phyloP scores from a whole-genome alignment of 768 basidiomycete genomes.

The Lactarius deliciosus region DNA sequence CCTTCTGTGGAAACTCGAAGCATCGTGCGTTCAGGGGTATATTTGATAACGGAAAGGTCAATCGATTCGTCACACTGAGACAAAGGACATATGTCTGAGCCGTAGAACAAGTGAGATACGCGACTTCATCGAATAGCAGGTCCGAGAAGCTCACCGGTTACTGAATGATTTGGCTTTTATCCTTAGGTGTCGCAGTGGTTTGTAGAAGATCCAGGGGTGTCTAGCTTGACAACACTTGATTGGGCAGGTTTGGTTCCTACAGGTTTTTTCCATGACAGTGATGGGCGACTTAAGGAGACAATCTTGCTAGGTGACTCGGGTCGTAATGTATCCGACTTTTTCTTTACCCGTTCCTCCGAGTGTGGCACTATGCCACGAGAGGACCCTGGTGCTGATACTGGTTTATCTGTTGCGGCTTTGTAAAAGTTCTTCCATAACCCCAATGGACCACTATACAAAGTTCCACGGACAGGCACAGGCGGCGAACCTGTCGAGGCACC shows the following conservation, averaged over 20 bases:
- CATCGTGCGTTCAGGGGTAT: conserved; percentile 26
- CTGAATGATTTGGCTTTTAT: not conserved
- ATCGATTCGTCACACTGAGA: not conserved
- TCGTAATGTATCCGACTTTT: not conserved
- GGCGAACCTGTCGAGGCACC: not conserved
- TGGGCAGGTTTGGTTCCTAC: not conserved
- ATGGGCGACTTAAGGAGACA: not conserved
- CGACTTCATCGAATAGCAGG: not conserved
- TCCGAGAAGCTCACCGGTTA: conserved; percentile 9
- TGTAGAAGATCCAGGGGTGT: not conserved
- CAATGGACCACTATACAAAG: conserved; percentile 21
- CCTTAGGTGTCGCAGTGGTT: not conserved
- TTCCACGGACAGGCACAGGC: conserved; percentile 15
- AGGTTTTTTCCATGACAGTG: not conserved
- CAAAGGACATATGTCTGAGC: not conserved
- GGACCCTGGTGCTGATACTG: not conserved
- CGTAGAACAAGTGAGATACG: not conserved
- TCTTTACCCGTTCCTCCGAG: not conserved
- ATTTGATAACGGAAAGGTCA: conserved; percentile 19
- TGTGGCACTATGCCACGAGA: not conserved
- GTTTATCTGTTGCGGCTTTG: conserved; percentile 6
- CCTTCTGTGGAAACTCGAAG: conserved; percentile 31
- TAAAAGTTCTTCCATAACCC: conserved; percentile 25
- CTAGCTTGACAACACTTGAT: not conserved
- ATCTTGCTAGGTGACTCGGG: not conserved